Conservation (phyloP, 495 filamentous ascomycete genomes). For the Peziza echinospora region DNA sequence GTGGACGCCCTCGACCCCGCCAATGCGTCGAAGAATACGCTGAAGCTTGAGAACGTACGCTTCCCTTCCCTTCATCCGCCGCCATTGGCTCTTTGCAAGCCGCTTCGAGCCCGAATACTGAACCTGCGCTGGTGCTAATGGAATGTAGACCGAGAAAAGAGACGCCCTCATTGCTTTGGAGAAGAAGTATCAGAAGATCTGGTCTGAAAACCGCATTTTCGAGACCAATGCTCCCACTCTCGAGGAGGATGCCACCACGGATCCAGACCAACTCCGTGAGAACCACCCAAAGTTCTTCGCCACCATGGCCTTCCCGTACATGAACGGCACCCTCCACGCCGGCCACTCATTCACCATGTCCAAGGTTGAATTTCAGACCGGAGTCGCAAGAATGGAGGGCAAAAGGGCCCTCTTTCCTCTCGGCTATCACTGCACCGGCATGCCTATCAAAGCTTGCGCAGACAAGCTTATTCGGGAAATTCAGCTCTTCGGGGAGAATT, state of each 20-base stretch:
- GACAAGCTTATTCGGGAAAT: constrained; percentile 85
- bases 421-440: constrained; percentile 90
- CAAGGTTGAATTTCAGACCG: constrained; percentile 78
- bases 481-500: constrained; percentile 68
- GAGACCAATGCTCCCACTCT: constrained; percentile 61
- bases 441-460: constrained; percentile 93
- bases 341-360: constrained; percentile 76
- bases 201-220: constrained; percentile 62
- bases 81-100: too few species aligned
- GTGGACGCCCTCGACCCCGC: constrained; percentile 36
- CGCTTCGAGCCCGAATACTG: constrained; percentile 1
- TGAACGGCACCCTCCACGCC: constrained; percentile 85
- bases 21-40: constrained; percentile 40
- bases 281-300: constrained; percentile 81
- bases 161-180: constrained; percentile 71
- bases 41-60: constrained; percentile 51
- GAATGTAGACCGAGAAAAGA: constrained; percentile 62
- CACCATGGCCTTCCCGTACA: constrained; percentile 87
- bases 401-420: constrained; percentile 68
- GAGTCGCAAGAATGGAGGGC: constrained; percentile 73
- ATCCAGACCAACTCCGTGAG: constrained; percentile 49
- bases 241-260: constrained; percentile 49
- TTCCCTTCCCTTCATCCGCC: constrained; percentile 18
- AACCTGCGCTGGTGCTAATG: constrained; percentile 12
- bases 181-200: constrained; percentile 77